Conservation (phyloP, 176 grass and related monocot species). For the Pontederia paniculata region DNA sequence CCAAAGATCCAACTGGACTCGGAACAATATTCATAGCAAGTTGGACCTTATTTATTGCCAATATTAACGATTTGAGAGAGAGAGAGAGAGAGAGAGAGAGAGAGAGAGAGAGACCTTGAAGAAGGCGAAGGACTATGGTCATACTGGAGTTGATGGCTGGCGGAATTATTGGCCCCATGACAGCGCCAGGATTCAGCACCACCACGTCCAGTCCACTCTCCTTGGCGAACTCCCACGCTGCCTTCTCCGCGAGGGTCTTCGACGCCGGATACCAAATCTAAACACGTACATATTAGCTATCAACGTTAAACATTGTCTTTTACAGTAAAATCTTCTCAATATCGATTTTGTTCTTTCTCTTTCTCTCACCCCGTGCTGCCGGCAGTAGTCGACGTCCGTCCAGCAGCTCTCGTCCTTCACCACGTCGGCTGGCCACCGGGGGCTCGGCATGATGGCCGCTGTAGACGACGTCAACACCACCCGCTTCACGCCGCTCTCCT, state of each 20-base stretch:
- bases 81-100: too few relatives aligned
- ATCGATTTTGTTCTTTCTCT: background rate
- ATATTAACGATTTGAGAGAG: too few relatives aligned
- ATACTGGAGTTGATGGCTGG: conserved; percentile 68
- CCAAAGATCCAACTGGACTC: too few relatives aligned
- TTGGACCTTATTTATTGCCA: too few relatives aligned
- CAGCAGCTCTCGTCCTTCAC: conserved; percentile 64
- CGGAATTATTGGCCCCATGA: conserved; percentile 60
- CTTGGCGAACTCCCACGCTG: conserved; percentile 78
- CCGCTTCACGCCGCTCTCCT: conserved; percentile 41
- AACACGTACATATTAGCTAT: too few relatives aligned
- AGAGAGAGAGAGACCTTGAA: conserved; percentile 26
- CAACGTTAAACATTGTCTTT: too few relatives aligned
- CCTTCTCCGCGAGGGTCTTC: conserved; percentile 81
- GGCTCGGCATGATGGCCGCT: conserved; percentile 46
- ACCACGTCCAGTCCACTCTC: conserved; percentile 70
- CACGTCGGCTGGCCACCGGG: conserved; percentile 46
- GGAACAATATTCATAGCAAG: too few relatives aligned
- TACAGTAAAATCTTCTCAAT: too few relatives aligned
- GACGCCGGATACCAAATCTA: conserved; percentile 91
- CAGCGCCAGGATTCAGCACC: conserved; percentile 65
- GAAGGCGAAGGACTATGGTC: conserved; percentile 46
- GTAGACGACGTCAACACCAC: conserved; percentile 74
- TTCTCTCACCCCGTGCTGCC: conserved; percentile 48
- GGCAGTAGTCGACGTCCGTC: conserved; percentile 72